Conservation (phyloP, 805 yeast genomes). For the Lipomyces starkeyi region DNA sequence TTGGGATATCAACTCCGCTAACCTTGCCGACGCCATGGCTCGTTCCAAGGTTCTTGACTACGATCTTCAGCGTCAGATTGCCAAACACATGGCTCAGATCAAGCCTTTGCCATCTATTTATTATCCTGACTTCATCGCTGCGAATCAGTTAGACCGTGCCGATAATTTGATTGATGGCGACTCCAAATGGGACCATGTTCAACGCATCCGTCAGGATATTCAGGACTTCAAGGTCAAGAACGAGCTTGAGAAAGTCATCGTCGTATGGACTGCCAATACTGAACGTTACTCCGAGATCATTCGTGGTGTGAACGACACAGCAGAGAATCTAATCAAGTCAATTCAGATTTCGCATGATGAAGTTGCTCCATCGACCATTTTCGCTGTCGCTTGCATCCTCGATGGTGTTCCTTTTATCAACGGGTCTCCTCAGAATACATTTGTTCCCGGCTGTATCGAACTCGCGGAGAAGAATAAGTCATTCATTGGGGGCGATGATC, state of each 20-base stretch:
- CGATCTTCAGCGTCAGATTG: constrained; percentile 78
- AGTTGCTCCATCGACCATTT: constrained; percentile 89
- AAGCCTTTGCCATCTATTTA: constrained; percentile 84
- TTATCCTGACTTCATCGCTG: constrained; percentile 96
- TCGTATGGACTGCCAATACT: constrained; percentile 97
- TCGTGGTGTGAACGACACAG: constrained; percentile 84
- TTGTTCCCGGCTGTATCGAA: constrained; percentile 93
- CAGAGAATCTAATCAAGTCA: constrained; percentile 74
- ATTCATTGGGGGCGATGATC: constrained; percentile 96
- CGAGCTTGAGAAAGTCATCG: constrained; percentile 81
- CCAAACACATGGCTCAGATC: constrained; percentile 62
- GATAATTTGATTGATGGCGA: constrained; percentile 76
- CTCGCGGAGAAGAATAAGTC: constrained; percentile 77
- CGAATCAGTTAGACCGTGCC: constrained; percentile 91
- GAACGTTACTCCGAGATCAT: constrained; percentile 85
- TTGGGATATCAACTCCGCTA: constrained; percentile 85
- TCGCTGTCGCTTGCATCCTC: constrained; percentile 90
- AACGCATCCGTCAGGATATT: constrained; percentile 83
- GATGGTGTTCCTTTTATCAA: constrained; percentile 90
- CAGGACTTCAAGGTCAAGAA: constrained; percentile 73
- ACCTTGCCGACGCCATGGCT: constrained; percentile 77
- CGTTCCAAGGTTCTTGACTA: constrained; percentile 87
- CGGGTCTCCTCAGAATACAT: constrained; percentile 97
- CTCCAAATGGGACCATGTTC: constrained; percentile 89
- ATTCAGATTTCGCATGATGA: constrained; percentile 81